A percentile compares a stretch with the other conserved stretches of the same genome.
Conservation (phyloP, 176 grass and related monocot species). For the Neostapfia colusana region DNA sequence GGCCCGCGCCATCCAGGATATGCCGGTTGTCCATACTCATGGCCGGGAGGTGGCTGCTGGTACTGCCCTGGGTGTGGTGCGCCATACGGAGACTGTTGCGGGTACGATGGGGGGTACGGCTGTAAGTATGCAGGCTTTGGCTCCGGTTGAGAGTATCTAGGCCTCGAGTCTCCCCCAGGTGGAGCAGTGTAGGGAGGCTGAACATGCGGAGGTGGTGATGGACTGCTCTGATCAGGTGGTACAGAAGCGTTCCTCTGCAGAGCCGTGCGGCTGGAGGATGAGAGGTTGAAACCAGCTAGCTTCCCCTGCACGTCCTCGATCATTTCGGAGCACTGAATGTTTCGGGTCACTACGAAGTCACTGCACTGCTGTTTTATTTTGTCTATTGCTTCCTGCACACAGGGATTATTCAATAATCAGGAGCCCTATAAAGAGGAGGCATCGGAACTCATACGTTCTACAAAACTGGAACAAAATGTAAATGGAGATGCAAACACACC, state of each 20-base stretch:
- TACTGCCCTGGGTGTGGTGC: slow-evolving; percentile 53
- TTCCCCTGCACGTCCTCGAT: slow-evolving; percentile 89
- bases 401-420: slow-evolving; percentile 22
- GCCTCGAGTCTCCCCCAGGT: slow-evolving; percentile 42
- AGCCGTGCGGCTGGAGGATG: slow-evolving; percentile 38
- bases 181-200: slow-evolving; percentile 45
- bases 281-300: slow-evolving; percentile 86
- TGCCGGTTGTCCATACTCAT: slow-evolving; percentile 80
- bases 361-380: slow-evolving; percentile 86
- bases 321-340: slow-evolving; percentile 96
- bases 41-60: slow-evolving; percentile 50
- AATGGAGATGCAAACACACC: slow-evolving; percentile 45
- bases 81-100: slow-evolving; percentile 47
- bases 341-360: slow-evolving; percentile 87
- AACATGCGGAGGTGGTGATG: slow-evolving; percentile 43
- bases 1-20: slow-evolving; percentile 91
- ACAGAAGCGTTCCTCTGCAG: slow-evolving; percentile 50
- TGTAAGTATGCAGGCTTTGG: slow-evolving; percentile 61
- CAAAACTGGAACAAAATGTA: slow-evolving; percentile 28
- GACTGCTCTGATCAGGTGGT: slow-evolving; percentile 52
- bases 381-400: slow-evolving; percentile 76
- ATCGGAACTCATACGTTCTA: slow-evolving; percentile 14
- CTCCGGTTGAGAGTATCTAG: slow-evolving; percentile 55
- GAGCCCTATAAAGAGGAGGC: background rate
- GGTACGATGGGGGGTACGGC: slow-evolving; percentile 44